Conservation (phyloP, 257 asterid genomes). For the Solanum appendiculatum region DNA sequence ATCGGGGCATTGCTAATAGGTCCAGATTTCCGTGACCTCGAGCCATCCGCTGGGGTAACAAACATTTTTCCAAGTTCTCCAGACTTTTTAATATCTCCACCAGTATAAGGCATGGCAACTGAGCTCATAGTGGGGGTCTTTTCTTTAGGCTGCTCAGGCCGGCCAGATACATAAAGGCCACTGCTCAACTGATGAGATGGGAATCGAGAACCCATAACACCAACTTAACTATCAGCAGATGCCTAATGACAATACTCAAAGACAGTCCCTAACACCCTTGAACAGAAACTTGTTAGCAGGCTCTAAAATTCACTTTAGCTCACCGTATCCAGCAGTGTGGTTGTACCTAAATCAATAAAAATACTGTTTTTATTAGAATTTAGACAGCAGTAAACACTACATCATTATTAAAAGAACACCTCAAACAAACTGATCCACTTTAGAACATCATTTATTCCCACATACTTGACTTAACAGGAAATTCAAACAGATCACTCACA, state of each 20-base stretch:
- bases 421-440: neutral
- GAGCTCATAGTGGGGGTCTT: conserved; percentile 68
- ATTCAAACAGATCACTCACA: neutral
- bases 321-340: neutral
- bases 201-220: conserved; percentile 76
- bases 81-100: conserved; percentile 87
- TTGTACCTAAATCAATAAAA: neutral
- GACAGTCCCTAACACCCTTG: neutral
- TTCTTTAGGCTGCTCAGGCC: conserved; percentile 91
- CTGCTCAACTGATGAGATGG: conserved; percentile 91
- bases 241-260: neutral
- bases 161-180: conserved; percentile 84
- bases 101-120: conserved; percentile 85
- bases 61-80: conserved; percentile 98
- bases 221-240: neutral
- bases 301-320: neutral
- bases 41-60: conserved; percentile 51
- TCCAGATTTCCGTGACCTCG: conserved; percentile 66
- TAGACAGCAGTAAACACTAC: neutral
- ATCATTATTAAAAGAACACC: neutral
- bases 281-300: neutral
- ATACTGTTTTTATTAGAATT: neutral
- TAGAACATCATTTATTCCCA: neutral
- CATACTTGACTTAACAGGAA: neutral
- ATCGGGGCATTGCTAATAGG: conserved; percentile 53